These are phyloP conservation scores for Ramaria sp. DNA, from an alignment of 768 basidiomycete species.

Conservation along the genomic window DNA sequence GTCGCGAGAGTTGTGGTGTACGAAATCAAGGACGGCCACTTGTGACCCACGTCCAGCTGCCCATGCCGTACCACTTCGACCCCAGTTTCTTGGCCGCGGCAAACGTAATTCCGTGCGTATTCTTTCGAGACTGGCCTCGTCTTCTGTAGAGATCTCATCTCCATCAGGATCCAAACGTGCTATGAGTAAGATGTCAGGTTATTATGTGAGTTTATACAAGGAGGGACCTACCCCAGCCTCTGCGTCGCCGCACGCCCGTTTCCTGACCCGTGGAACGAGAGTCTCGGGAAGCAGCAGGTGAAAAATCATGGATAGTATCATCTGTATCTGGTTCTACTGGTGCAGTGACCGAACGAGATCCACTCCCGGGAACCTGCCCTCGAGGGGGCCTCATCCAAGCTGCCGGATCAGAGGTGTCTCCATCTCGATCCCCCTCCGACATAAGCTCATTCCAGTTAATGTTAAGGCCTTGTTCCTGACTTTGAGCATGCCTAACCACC, in stretches of 20 bases:
- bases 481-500: not conserved
- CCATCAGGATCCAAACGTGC: slow-evolving; percentile 4
- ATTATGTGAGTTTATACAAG: not conserved
- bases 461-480: not conserved
- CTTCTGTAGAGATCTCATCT: slow-evolving; percentile 3
- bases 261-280: not conserved
- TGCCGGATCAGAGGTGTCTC: not conserved
- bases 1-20: slow-evolving; percentile 1
- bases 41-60: not conserved
- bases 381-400: not conserved
- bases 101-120: not conserved
- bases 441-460: not conserved
- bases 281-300: not conserved
- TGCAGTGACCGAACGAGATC: not conserved
- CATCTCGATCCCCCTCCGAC: not conserved
- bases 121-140: slow-evolving; percentile 1
- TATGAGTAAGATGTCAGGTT: not conserved
- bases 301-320: not conserved
- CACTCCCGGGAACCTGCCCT: not conserved
- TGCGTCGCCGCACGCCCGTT: not conserved
- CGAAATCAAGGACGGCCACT: not conserved
- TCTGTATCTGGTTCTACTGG: not conserved
- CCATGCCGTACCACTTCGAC: not conserved
- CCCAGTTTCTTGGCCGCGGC: not conserved
- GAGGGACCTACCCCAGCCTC: not conserved